Conservation (phyloP, 805 yeast genomes). For the Lachancea thermotolerans region DNA sequence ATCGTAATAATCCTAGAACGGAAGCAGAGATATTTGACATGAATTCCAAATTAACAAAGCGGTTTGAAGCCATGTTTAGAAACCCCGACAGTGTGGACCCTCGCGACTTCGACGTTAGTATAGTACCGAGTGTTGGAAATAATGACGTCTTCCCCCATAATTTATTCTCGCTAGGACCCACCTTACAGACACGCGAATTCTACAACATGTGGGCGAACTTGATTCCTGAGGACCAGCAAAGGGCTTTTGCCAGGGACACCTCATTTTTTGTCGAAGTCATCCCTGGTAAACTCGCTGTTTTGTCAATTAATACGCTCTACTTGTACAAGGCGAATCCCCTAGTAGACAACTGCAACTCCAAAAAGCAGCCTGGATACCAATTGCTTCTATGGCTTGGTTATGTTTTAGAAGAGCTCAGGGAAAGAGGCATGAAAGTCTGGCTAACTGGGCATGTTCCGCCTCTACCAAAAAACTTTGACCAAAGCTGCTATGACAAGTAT, state of each 20-base stretch:
- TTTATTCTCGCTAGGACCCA: conserved; percentile 78
- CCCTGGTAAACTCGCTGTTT: conserved; percentile 68
- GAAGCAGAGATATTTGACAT: conserved; percentile 63
- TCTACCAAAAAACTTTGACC: conserved; percentile 66
- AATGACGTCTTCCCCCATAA: conserved; percentile 90
- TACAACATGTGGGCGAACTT: conserved; percentile 66
- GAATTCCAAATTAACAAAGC: conserved; percentile 51
- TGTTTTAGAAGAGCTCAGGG: conserved; percentile 64
- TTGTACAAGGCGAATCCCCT: conserved; percentile 71
- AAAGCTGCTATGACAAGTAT: conserved; percentile 65
- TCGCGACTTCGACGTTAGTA: conserved; percentile 38
- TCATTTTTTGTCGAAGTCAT: conserved; percentile 72
- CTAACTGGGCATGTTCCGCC: conserved; percentile 87
- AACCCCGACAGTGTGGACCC: conserved; percentile 40
- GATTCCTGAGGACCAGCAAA: conserved; percentile 72
- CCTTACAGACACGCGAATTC: conserved; percentile 76
- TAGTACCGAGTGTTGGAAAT: conserved; percentile 74
- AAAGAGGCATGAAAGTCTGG: conserved; percentile 78
- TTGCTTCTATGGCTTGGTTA: conserved; percentile 72
- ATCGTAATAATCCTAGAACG: conserved; percentile 64
- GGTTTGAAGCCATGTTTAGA: conserved; percentile 47
- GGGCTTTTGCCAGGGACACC: conserved; percentile 67
- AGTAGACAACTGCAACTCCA: conserved; percentile 69
- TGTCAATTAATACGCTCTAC: conserved; percentile 74
- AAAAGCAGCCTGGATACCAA: conserved; percentile 74